Conservation (phyloP, 768 basidiomycete species). For the Lentinus brumalis region DNA sequence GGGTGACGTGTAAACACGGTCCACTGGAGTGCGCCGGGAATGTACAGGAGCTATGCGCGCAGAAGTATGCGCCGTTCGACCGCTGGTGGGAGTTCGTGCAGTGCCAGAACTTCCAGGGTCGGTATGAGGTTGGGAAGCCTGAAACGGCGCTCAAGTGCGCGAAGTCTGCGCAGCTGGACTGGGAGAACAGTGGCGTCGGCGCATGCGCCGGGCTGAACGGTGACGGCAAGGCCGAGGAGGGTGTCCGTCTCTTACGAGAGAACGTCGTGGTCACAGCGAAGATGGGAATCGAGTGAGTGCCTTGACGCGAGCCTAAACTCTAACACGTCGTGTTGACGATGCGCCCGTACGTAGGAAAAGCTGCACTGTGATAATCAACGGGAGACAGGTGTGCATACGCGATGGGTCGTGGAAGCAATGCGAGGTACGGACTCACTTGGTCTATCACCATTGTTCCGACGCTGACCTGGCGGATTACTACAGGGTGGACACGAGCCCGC, state of each 20-base stretch:
- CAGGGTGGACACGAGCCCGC: slow-evolving; percentile 72
- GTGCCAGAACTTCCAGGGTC: slow-evolving; percentile 76
- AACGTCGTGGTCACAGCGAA: slow-evolving; percentile 50
- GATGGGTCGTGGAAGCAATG: slow-evolving; percentile 81
- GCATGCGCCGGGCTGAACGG: slow-evolving; percentile 64
- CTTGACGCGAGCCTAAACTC: background rate
- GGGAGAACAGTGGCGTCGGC: slow-evolving; percentile 60
- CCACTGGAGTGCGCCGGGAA: slow-evolving; percentile 83
- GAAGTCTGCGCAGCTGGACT: slow-evolving; percentile 61
- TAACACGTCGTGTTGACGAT: background rate
- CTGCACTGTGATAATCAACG: slow-evolving; percentile 83
- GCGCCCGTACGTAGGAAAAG: slow-evolving; percentile 58
- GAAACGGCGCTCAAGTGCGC: slow-evolving; percentile 71
- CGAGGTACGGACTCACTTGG: slow-evolving; percentile 49
- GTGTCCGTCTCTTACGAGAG: slow-evolving; percentile 60
- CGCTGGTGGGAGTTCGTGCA: slow-evolving; percentile 84
- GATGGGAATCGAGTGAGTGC: slow-evolving; percentile 58
- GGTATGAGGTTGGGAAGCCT: slow-evolving; percentile 62
- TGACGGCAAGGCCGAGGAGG: slow-evolving; percentile 64
- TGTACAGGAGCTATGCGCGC: slow-evolving; percentile 84
- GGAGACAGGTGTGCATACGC: slow-evolving; percentile 67
- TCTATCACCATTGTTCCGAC: background rate
- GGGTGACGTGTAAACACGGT: slow-evolving; percentile 84
- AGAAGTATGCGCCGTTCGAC: slow-evolving; percentile 53
- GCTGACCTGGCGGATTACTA: slow-evolving; percentile 1